These are phyloP conservation scores for Boletellus deceptivus DNA, from an alignment of 1,284 basidiomycete genomes.

Conservation along the genomic window DNA sequence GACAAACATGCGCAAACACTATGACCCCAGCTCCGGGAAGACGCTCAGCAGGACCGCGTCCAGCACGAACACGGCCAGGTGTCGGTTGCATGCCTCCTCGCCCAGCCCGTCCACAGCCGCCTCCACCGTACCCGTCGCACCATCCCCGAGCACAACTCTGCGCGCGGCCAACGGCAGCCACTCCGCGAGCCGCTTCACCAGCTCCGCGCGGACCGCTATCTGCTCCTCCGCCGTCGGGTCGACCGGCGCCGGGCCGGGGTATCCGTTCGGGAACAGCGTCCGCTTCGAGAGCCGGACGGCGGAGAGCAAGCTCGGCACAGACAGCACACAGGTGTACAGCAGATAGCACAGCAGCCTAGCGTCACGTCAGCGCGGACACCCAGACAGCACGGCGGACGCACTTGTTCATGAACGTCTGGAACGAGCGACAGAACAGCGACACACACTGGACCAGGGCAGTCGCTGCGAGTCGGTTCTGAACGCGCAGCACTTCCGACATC, in stretches of 20 bases:
- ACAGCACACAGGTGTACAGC: conserved; percentile 55
- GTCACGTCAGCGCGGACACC: not conserved
- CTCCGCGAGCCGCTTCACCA: conserved; percentile 47
- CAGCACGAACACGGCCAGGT: conserved; percentile 61
- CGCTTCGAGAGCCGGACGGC: conserved; percentile 52
- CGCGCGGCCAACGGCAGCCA: conserved; percentile 33
- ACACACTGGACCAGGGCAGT: conserved; percentile 39
- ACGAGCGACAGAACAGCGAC: conserved; percentile 37
- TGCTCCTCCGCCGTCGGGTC: conserved; percentile 75
- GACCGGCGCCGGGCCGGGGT: conserved; percentile 62
- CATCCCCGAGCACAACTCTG: conserved; percentile 43
- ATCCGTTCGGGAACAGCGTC: conserved; percentile 77
- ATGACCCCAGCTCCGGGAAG: conserved; percentile 56
- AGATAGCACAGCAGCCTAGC: conserved; percentile 61
- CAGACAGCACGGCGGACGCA: conserved; percentile 22
- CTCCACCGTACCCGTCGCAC: conserved; percentile 43
- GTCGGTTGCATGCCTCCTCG: conserved; percentile 60
- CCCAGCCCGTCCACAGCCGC: conserved; percentile 57
- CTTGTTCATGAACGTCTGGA: conserved; percentile 53
- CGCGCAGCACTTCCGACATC: conserved; percentile 48
- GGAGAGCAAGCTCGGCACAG: conserved; percentile 47
- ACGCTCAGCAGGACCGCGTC: conserved; percentile 59
- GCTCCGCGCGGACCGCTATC: conserved; percentile 48
- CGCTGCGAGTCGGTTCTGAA: conserved; percentile 46
- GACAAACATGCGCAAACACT: conserved; percentile 30